Evolutionary conservation across 306 rosid genomes (phyloP).

Genomic region (Casuarina glauca): DNA sequence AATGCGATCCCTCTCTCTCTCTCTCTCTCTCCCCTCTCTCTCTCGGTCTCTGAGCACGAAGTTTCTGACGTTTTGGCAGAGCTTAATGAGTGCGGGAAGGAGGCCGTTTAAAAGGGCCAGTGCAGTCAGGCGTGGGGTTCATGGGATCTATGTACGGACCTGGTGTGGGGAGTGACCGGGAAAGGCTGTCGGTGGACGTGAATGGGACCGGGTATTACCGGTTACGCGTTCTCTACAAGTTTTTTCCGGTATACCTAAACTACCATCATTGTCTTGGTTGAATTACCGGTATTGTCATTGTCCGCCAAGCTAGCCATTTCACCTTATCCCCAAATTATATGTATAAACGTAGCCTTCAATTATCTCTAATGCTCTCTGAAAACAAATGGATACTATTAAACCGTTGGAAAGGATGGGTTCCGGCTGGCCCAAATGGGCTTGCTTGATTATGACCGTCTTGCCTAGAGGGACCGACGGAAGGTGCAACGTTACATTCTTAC

Average conservation of each 20-base stretch:
- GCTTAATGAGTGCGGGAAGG: constrained; percentile 7
- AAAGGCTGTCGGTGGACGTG: constrained; percentile 42
- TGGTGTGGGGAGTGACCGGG: constrained; percentile 15
- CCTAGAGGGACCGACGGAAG: too few relatives aligned
- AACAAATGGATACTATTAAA: not conserved
- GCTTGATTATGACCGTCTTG: too few relatives aligned
- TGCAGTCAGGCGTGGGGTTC: not conserved
- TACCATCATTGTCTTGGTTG: constrained; percentile 19
- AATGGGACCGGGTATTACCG: constrained; percentile 34
- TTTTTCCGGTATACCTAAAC: constrained; percentile 26
- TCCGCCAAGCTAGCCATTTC: not conserved
- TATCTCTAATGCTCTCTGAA: not conserved
- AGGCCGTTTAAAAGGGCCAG: constrained; percentile 8
- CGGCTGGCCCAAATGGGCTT: not conserved
- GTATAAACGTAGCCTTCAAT: too few relatives aligned
- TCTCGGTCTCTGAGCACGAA: not conserved
- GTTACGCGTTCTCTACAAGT: constrained; percentile 30
- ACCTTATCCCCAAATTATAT: too few relatives aligned
- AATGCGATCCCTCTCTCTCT: not conserved
- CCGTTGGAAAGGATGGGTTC: constrained; percentile 3
- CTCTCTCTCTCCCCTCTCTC: not conserved
- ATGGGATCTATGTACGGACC: not conserved
- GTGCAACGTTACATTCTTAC: too few relatives aligned
- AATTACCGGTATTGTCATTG: constrained; percentile 14
- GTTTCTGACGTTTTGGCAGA: not conserved